Evolutionary conservation across 2,329 filamentous ascomycete species (phyloP), one percentile per base, ranked within the genome.

Genomic region (Ophiostoma australiae): DNA sequence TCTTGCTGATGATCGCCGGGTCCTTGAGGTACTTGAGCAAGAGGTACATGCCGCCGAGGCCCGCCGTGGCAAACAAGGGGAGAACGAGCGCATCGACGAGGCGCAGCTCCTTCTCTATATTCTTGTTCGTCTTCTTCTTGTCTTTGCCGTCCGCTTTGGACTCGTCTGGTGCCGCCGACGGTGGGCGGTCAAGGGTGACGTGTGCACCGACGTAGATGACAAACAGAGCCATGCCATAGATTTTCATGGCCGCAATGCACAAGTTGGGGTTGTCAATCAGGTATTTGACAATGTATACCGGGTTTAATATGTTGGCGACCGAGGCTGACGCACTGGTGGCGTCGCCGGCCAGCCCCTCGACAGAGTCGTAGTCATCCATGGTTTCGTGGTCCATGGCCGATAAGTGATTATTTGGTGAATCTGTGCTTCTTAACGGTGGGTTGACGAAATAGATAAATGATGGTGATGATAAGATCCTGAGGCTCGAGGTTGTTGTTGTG

Each of bases 21-120:
- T 97, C 92, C 74, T 94, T 84, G 70, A 97, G 86, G 86, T 90
- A 95, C 78, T 96, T 93, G 77, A 98, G 93, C 72, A 97, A 83
- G 76, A 94, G 90, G 82, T 98, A 98, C 15, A 98, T 84, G 5
- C 88, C 88, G 61, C 79, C 85, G 10, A 98, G 86, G 2, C 1
- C 88, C 11, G 83, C 77, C 1, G 89, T 92, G 6, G 93, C 94
- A 70, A 93, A 83, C 41, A 97, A 75, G 1, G 94, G 95, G 74
- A 97, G 91, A 76, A 96, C 79, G 75, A 98, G 87, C 67, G 93
- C 94, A 79, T 98, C 94, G 0, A 87, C 89, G 1, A 91, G 89
- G 10, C 89, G 85, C 69, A 96, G 80, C 0, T 90, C 90, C 73
- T 88, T 85, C 20, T 15, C 44, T 23, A 13, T 31, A 23, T 31